Evolutionary conservation across 371 early-diverging fungal species (phyloP), one percentile per base, ranked within the genome.

Genomic region (Rhizopus sp.): DNA sequence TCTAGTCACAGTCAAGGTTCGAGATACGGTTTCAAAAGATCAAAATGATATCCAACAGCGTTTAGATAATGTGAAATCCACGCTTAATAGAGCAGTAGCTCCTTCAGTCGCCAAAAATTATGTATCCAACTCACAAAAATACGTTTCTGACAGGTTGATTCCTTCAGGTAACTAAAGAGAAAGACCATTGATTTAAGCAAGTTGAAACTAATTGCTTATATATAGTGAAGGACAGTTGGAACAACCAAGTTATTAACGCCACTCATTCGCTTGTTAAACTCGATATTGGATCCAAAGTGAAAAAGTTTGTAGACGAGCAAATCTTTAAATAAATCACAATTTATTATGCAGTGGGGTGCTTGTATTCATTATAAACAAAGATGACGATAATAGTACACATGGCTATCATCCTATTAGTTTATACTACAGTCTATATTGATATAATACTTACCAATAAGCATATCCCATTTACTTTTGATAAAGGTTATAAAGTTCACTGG

Each of bases 161-260:
- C 69, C 69, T 40, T 69, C 69, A 50, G 69, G 69, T 69, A 69
- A 46, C 30, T 30, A 46, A 47, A 29, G 39, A n/a, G 29, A 55
- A 50, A 15, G 44, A 15, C 9, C 9, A 31, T 41, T 38, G 23
- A 52, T 39, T 7, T 30, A 29, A 30, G 30, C 23, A 45, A 45
- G 13, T 42, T 10, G 32, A 15, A 34, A 23, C 9, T 51, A n/a
- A 34, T 12, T 35, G n/a, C 29, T 33, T 52, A 31, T 34, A 46
- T 39, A 37, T 52, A 73, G 77, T 77, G 29, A 77, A 77, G 54
- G 59, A 71, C 17, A 48, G 62, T 7, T 77, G 77, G 77, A 77
- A 77, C 35, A 57, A 38, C 7, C 77, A 77, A 52, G 59, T 77
- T 30, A 65, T 66, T 39, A 64, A 64, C n/a, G 71, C 66, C 31